A percentile compares a stretch with the other conserved stretches of the same genome.
These are phyloP conservation scores for Quercus phellos DNA, from an alignment of 331 rosid species.

Conservation along the genomic window DNA sequence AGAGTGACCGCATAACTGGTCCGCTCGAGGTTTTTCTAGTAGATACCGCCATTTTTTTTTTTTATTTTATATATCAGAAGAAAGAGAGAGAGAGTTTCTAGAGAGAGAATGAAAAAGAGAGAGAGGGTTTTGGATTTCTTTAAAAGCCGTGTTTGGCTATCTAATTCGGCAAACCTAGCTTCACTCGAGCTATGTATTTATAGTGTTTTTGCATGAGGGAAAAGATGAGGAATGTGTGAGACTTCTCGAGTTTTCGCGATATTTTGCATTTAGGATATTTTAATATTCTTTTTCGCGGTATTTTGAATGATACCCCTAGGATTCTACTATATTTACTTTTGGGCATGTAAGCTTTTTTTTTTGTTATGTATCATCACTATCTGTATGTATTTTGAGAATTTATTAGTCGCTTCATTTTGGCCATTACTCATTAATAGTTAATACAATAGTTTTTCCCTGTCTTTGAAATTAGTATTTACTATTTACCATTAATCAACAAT, in stretches of 20 bases:
- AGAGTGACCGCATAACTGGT: constrained; percentile 49
- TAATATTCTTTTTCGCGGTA: background rate
- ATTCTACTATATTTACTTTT: constrained; percentile 1
- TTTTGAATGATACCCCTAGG: constrained; percentile 10
- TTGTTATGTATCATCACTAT: background rate
- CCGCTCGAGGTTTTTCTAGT: constrained; percentile 65
- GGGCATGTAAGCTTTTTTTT: background rate
- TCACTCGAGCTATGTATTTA: constrained; percentile 69
- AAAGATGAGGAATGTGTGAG: background rate
- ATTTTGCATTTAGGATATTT: constrained; percentile 23
- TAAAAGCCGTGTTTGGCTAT: constrained; percentile 41
- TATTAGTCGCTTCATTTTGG: too few species aligned
- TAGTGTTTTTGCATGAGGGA: constrained; percentile 18
- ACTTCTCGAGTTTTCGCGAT: constrained; percentile 9
- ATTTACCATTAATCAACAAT: too few species aligned
- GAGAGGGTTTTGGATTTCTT: background rate
- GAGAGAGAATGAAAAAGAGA: background rate
- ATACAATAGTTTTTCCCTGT: too few species aligned
- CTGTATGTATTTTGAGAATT: too few species aligned
- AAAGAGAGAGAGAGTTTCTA: background rate
- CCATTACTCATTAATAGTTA: too few species aligned
- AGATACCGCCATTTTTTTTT: constrained; percentile 48
- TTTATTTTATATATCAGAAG: background rate
- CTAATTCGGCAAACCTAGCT: constrained; percentile 75
- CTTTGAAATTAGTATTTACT: too few species aligned